Percentiles rank a stretch among this genome's conserved stretches.
phyloP scores from a whole-genome alignment of 371 early-diverging fungal species.

The Rhizopus arrhizus region DNA sequence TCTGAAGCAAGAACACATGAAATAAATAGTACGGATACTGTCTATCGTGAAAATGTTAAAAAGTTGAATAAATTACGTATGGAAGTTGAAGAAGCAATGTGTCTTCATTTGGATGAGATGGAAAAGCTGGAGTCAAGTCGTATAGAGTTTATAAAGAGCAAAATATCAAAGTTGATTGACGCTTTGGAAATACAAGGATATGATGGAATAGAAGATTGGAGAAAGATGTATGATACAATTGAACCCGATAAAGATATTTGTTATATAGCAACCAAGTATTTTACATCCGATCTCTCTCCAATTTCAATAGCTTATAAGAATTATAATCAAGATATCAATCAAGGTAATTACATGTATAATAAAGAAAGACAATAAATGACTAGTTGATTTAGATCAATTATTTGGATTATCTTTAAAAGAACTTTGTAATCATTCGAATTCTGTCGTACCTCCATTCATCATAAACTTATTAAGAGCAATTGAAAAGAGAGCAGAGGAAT shows the following conservation, averaged over 20 bases:
- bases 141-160: constrained; percentile 52
- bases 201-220: constrained; percentile 24
- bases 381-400: constrained; percentile 55
- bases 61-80: constrained; percentile 69
- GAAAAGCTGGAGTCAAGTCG: constrained; percentile 61
- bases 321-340: no score
- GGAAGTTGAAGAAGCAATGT: constrained; percentile 70
- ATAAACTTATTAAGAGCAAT: constrained; percentile 39
- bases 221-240: no score
- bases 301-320: no score
- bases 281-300: no score
- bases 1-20: constrained; percentile 44
- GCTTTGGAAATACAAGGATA: constrained; percentile 58
- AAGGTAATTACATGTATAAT: no score
- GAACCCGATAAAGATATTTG: no score
- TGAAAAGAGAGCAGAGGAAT: constrained; percentile 30
- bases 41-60: constrained; percentile 63
- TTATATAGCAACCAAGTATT: no score
- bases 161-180: constrained; percentile 61
- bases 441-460: constrained; percentile 62
- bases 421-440: constrained; percentile 57
- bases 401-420: constrained; percentile 77
- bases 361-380: no score
- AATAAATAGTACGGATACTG: constrained; percentile 65
- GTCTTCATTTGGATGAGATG: constrained; percentile 62